A percentile compares a stretch with the other conserved stretches of the same genome.
Evolutionary conservation across 164 flowering plant species (phyloP).

Genomic region (Pachysandra terminalis): DNA sequence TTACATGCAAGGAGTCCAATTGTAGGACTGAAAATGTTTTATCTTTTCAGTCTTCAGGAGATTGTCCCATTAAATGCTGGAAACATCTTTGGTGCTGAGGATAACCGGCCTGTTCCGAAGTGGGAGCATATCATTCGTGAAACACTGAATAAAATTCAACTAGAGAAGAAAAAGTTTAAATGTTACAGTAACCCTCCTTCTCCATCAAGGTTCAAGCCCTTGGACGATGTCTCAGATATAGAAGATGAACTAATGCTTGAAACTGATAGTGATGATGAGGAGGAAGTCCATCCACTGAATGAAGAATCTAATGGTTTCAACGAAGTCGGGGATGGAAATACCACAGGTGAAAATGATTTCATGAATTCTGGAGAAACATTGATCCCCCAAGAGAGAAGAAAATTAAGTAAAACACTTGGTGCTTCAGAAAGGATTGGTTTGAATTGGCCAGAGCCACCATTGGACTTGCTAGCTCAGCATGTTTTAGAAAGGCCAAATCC

Average conservation of each 20-base stretch:
- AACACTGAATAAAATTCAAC: constrained; percentile 55
- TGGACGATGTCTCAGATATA: constrained; percentile 56
- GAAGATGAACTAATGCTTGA: constrained; percentile 61
- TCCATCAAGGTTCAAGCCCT: constrained; percentile 82
- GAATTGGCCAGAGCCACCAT: constrained; percentile 89
- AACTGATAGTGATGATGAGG: constrained; percentile 64
- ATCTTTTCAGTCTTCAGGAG: constrained; percentile 76
- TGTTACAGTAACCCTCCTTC: constrained; percentile 86
- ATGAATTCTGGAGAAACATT: constrained; percentile 21
- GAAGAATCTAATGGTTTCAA: constrained; percentile 41
- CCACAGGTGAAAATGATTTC: constrained; percentile 13
- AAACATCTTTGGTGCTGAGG: constrained; percentile 89
- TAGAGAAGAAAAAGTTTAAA: constrained; percentile 43
- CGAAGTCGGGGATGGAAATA: constrained; percentile 24
- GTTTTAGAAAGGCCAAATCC: constrained; percentile 55
- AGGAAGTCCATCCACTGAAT: constrained; percentile 67
- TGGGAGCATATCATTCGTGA: constrained; percentile 89
- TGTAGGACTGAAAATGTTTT: constrained; percentile 1
- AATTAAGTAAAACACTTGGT: constrained; percentile 54
- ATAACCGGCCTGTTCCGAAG: constrained; percentile 62
- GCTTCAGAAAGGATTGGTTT: constrained; percentile 74
- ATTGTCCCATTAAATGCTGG: constrained; percentile 96
- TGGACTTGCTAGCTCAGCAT: constrained; percentile 54
- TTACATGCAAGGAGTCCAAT: background rate
- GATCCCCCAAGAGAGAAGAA: constrained; percentile 17